Evolutionary conservation across 2,329 filamentous ascomycete genomes (phyloP), one percentile per base, ranked within the genome.

Genomic region (Didymella pomorum): DNA sequence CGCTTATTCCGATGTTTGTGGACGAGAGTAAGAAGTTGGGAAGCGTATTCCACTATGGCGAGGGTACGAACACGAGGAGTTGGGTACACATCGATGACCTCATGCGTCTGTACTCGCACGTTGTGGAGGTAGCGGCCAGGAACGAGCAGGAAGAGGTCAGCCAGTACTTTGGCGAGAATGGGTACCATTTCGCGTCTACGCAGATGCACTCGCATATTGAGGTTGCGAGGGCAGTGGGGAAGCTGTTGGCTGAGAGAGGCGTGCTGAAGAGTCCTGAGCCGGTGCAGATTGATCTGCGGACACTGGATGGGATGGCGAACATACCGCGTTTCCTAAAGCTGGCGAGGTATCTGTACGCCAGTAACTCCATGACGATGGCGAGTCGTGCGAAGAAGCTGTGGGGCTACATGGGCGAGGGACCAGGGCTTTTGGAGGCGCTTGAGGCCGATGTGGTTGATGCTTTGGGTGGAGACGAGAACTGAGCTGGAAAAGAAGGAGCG

Each of bases 341-440:
- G 21, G 70, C 61, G n/a, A 62, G 71, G 47, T 78, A 78, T 57
- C 41, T 77, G 60, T 78, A 73, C 56, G 72, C 71, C 0, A 72
- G 83, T 56, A 90, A 89, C 62, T 87, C 86, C 0, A 78, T 83
- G 37, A 84, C 83, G 0, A 76, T 76, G 48, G 84, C 86, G 0
- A 78, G 80, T 54, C 77, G 87, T 42, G 85, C 83, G 3, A 80
- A 75, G 26, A 80, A 82, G 59, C 66, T 82, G 44, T 74, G 89
- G 21, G 84, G 82, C 0, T 90, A 87, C 84, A 78, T 80, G 48
- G 84, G 85, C 0, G 74, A 72, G 16, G 76, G 80, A n/a, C 73
- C 72, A 1, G 80, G 79, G 23, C 61, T 89, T 56, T 69, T 83
- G 62, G 84, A 87, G 21, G 33, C 21, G 16, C 10, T 74, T 3